These are phyloP conservation scores for Aureobasidium lini DNA, from an alignment of 2,329 filamentous ascomycete species.

Conservation along the genomic window DNA sequence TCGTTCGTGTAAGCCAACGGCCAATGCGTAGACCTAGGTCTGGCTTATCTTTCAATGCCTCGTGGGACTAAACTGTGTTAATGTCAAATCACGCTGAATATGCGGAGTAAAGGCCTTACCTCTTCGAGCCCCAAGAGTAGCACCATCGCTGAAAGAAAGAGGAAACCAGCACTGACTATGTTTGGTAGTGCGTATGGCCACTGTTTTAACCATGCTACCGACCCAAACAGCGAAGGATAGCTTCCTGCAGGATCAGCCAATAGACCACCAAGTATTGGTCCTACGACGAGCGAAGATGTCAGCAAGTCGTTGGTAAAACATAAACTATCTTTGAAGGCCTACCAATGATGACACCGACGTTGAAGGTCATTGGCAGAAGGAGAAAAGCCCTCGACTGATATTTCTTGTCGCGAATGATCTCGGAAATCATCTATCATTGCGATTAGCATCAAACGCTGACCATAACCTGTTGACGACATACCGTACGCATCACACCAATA, in stretches of 20 bases:
- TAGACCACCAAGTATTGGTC: constrained; percentile 53
- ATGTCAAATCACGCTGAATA: neutral
- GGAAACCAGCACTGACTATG: constrained; percentile 55
- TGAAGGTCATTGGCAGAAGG: constrained; percentile 61
- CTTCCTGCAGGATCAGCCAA: constrained; percentile 58
- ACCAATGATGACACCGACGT: constrained; percentile 43
- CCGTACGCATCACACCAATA: constrained; percentile 63
- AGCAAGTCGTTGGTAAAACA: neutral
- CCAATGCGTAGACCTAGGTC: constrained; percentile 36
- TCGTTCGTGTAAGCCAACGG: constrained; percentile 28
- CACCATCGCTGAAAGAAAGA: constrained; percentile 47
- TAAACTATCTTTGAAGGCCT: too few relatives aligned
- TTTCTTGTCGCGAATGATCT: constrained; percentile 64
- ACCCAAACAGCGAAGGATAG: constrained; percentile 57
- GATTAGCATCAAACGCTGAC: neutral
- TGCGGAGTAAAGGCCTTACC: constrained; percentile 16
- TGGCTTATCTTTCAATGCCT: constrained; percentile 32
- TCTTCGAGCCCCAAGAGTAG: constrained; percentile 62
- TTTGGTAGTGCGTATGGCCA: constrained; percentile 67
- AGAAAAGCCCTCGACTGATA: constrained; percentile 48
- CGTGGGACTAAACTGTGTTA: constrained; percentile 27
- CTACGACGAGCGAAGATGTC: constrained; percentile 15
- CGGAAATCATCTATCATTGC: constrained; percentile 50
- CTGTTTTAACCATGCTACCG: constrained; percentile 51
- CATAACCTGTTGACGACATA: neutral